Conservation (phyloP, 2,329 filamentous ascomycete species). For the Xylariaceae sp. region DNA sequence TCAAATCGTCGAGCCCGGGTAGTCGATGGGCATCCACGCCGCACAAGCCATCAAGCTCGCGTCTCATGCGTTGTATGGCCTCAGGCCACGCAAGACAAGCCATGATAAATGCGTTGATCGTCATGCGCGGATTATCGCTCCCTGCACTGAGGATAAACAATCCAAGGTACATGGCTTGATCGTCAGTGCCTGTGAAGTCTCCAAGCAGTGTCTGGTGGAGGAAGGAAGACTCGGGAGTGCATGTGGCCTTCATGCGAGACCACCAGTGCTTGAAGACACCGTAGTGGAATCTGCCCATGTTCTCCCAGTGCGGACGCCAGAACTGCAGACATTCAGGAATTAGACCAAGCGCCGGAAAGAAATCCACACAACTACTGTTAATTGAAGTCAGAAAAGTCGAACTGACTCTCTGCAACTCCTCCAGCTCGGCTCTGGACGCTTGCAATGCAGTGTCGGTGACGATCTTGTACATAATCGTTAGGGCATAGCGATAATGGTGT, state of each 20-base stretch:
- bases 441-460: constrained; percentile 42
- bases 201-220: constrained; percentile 44
- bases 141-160: constrained; percentile 49
- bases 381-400: constrained; percentile 46
- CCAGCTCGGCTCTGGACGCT: constrained; percentile 44
- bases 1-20: constrained; percentile 49
- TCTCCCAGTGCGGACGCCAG: constrained; percentile 45
- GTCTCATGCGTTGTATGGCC: constrained; percentile 45
- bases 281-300: constrained; percentile 44
- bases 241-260: constrained; percentile 34
- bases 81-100: constrained; percentile 43
- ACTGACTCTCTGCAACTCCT: constrained; percentile 47
- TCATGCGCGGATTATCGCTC: constrained; percentile 51
- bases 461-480: constrained; percentile 47
- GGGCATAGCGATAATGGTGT: constrained; percentile 51
- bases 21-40: constrained; percentile 46
- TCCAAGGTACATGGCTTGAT: constrained; percentile 50
- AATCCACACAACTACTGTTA: constrained; percentile 45
- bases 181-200: constrained; percentile 42
- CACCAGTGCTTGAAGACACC: constrained; percentile 46
- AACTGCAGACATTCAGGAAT: constrained; percentile 44
- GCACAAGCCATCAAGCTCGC: constrained; percentile 52
- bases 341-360: constrained; percentile 45
- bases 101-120: constrained; percentile 43
- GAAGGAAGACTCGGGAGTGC: constrained; percentile 32